Percentiles rank a stretch among this genome's conserved stretches.
These are phyloP conservation scores for Drechslerella coelobrocha DNA, from an alignment of 2,329 filamentous ascomycete genomes.

Conservation along the genomic window DNA sequence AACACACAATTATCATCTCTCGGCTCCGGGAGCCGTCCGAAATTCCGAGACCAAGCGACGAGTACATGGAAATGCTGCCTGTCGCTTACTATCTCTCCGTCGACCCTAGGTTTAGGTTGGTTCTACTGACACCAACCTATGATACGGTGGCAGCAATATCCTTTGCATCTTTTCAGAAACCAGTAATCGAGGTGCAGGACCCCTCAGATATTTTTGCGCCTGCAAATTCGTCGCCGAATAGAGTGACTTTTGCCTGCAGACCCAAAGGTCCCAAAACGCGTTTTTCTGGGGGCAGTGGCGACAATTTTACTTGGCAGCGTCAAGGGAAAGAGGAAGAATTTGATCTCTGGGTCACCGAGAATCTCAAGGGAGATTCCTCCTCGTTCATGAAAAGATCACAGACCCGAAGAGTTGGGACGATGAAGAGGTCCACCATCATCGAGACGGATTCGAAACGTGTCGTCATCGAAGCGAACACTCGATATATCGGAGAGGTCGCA, in stretches of 20 bases:
- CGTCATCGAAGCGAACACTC: constrained; percentile 35
- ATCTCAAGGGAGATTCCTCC: background rate
- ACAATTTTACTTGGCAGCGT: constrained; percentile 27
- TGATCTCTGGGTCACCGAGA: constrained; percentile 42
- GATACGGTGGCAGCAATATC: constrained; percentile 45
- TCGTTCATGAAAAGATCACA: constrained; percentile 21
- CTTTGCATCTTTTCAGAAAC: constrained; percentile 39
- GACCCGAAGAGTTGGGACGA: constrained; percentile 35
- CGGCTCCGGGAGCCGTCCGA: constrained; percentile 43
- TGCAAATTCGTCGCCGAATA: constrained; percentile 9
- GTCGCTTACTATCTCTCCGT: constrained; percentile 49
- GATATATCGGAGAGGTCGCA: constrained; percentile 38
- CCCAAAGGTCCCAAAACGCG: constrained; percentile 31
- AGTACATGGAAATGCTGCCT: constrained; percentile 37
- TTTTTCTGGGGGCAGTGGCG: constrained; percentile 26
- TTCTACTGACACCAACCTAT: constrained; percentile 29
- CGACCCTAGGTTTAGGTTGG: constrained; percentile 42
- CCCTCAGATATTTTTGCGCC: constrained; percentile 7
- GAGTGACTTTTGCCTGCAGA: constrained; percentile 20
- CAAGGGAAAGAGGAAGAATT: constrained; percentile 34
- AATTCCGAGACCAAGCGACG: constrained; percentile 37
- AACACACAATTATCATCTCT: constrained; percentile 40
- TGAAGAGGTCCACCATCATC: constrained; percentile 29
- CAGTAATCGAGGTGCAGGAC: constrained; percentile 28
- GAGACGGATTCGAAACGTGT: constrained; percentile 34